Base-by-base conservation (phyloP, 306 rosid species). In the Quercus cerris region DNA sequence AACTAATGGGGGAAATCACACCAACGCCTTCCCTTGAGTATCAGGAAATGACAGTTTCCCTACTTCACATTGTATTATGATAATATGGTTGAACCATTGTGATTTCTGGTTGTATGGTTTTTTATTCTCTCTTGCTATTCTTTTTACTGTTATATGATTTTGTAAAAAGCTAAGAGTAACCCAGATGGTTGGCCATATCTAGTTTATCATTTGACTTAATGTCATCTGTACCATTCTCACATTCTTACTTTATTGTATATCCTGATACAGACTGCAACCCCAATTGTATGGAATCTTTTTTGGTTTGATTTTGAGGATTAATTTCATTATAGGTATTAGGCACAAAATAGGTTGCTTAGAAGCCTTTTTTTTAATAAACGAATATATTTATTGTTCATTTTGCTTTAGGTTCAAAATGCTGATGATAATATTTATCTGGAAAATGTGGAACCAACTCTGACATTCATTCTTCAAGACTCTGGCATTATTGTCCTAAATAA, bases 301-400 rank as follows among this genome's bases (percentile, higher is more conserved):
- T 18, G 8, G n/a, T 31, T 31, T 46, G 38, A 67, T 15, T 64
- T 64, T 30, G 38, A 18, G 1, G 11, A 35, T 67, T 20, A 64
- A 30, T 64, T 64, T 17, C 22, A 3, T 66, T 18, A 17, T 6
- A 66, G 71, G 25, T 20, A 30, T 28, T 6, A 31, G 17, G 49
- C 9, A 14, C 6, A 3, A 28, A 66, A 3, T 58, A 31, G 71
- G 78, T 19, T 74, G 75, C 22, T 74, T 52, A 51, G 13, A 62
- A 74, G 49, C 79, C 82, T 74, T 71, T 82, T 54, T 77, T 54
- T 64, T 38, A 46, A 46, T 46, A 46, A 46, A 57, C 10, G 69
- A 69, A 62, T 81, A 77, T 78, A 55, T 81, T 61, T 28, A 17
- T 78, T 84, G 73, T 46, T 81, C 70, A 38, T 72, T 70, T 86